These are phyloP conservation scores for Spathaspora sp. DNA, from an alignment of 1,139 yeast genomes.

Conservation along the genomic window DNA sequence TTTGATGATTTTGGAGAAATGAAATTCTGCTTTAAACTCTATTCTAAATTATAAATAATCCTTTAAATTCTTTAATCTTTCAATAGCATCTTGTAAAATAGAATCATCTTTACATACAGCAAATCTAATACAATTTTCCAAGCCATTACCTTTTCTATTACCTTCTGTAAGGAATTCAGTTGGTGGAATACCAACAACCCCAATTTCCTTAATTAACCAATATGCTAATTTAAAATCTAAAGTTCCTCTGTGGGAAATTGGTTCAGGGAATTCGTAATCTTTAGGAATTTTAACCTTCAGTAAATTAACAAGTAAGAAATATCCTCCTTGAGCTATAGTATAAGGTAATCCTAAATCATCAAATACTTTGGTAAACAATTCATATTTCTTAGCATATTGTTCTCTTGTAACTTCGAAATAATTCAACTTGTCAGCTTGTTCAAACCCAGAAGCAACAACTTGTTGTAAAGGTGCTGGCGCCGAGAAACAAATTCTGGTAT, in stretches of 20 bases:
- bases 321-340: conserved; percentile 89
- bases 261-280: conserved; percentile 70
- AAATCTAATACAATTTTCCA: conserved; percentile 84
- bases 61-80: conserved; percentile 67
- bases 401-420: conserved; percentile 71
- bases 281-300: conserved; percentile 76
- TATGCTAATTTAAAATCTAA: conserved; percentile 85
- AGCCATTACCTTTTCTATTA: conserved; percentile 66
- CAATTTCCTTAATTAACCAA: conserved; percentile 90
- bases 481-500: conserved; percentile 87
- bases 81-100: conserved; percentile 77
- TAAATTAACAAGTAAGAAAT: conserved; percentile 85
- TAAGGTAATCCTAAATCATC: conserved; percentile 87
- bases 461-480: conserved; percentile 94
- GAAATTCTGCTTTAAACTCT: conserved; percentile 54
- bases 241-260: conserved; percentile 60
- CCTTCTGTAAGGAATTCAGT: conserved; percentile 74
- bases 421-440: conserved; percentile 54
- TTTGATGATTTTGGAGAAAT: conserved; percentile 85
- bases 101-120: conserved; percentile 94
- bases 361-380: conserved; percentile 70
- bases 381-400: conserved; percentile 68
- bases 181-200: conserved; percentile 96
- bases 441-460: conserved; percentile 79
- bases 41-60: conserved; percentile 44